Percentiles rank a stretch among this genome's conserved stretches.
These are phyloP conservation scores for Colletotrichum salicis DNA, from an alignment of 2,329 filamentous ascomycete species.

Conservation along the genomic window DNA sequence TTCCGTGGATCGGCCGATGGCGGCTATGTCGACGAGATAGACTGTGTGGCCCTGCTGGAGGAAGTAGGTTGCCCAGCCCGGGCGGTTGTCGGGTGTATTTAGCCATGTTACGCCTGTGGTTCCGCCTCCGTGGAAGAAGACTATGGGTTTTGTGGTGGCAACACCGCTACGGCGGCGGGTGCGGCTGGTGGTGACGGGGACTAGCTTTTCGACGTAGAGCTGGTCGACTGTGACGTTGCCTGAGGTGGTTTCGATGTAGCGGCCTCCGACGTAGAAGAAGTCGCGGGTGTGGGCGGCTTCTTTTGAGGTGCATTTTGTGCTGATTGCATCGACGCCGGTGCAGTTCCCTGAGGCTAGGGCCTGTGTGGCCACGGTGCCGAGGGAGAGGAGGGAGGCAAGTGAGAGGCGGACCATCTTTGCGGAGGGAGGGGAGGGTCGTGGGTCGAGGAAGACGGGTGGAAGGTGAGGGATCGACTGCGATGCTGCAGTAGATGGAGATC, in stretches of 20 bases:
- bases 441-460: not conserved
- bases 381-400: slow-evolving; percentile 3
- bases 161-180: not conserved
- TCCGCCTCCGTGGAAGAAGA: slow-evolving; percentile 33
- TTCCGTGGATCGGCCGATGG: slow-evolving; percentile 49
- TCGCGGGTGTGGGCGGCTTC: slow-evolving; percentile 39
- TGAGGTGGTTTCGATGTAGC: slow-evolving; percentile 43
- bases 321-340: slow-evolving; percentile 30
- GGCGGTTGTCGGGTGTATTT: slow-evolving; percentile 57
- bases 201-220: slow-evolving; percentile 64
- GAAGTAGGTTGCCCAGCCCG: slow-evolving; percentile 59
- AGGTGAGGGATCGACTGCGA: not conserved
- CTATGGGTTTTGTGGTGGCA: slow-evolving; percentile 11
- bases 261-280: slow-evolving; percentile 51
- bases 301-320: slow-evolving; percentile 29
- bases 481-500: too few species aligned
- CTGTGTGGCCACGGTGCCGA: not conserved
- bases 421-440: not conserved
- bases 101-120: slow-evolving; percentile 43
- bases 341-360: slow-evolving; percentile 12
- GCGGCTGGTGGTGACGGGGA: slow-evolving; percentile 39
- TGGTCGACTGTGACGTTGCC: slow-evolving; percentile 52
- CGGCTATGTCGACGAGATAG: slow-evolving; percentile 55
- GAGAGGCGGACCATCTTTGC: slow-evolving; percentile 17
- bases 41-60: slow-evolving; percentile 53